Conservation (phyloP, 169 alveolate species). For the Plasmodium sp. region DNA sequence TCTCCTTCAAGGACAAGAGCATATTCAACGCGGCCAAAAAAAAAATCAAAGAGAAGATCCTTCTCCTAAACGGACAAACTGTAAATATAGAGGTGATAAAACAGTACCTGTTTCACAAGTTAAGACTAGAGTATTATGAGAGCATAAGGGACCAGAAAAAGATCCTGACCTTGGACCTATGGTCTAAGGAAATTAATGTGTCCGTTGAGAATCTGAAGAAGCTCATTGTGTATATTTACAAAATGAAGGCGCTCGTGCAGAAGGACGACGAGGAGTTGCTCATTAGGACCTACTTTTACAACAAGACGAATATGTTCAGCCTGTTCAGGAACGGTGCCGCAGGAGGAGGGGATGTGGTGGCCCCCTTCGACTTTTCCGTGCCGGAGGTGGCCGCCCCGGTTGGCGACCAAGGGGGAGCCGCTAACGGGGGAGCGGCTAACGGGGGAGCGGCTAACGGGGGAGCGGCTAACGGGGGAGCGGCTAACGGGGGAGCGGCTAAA, state of each 20-base stretch:
- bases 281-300: slow-evolving; percentile 61
- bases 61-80: slow-evolving; percentile 61
- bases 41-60: slow-evolving; percentile 39
- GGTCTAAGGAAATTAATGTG: slow-evolving; percentile 72
- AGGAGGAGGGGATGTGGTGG: neutral
- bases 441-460: neutral
- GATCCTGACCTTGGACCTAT: slow-evolving; percentile 50
- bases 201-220: slow-evolving; percentile 59
- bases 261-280: slow-evolving; percentile 71
- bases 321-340: slow-evolving; percentile 24
- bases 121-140: slow-evolving; percentile 70
- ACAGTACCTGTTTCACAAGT: slow-evolving; percentile 52
- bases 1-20: slow-evolving; percentile 33
- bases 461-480: neutral
- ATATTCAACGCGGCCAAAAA: slow-evolving; percentile 18
- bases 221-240: slow-evolving; percentile 63
- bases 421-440: no score
- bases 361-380: neutral
- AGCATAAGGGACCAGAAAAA: slow-evolving; percentile 69
- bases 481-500: no score
- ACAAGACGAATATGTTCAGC: slow-evolving; percentile 57
- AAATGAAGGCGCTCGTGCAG: slow-evolving; percentile 63
- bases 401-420: neutral
- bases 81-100: slow-evolving; percentile 45
- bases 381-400: neutral